Evolutionary conservation across 164 flowering plant species (phyloP).

Genomic region (Platanus orientalis): DNA sequence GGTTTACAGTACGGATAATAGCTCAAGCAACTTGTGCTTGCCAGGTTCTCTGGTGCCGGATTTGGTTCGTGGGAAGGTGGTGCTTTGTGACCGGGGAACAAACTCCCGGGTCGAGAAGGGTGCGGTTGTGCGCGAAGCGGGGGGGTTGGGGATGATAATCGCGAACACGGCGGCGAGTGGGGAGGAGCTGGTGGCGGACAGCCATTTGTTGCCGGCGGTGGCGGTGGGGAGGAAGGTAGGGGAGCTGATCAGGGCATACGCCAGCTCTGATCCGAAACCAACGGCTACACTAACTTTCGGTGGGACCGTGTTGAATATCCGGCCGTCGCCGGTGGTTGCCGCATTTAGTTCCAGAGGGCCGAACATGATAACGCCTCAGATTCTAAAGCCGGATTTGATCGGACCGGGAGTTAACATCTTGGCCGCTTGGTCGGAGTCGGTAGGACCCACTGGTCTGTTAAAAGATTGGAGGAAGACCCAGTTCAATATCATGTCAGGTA

Average conservation of each 20-base stretch:
- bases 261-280: conserved; percentile 28
- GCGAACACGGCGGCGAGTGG: conserved; percentile 63
- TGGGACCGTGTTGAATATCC: conserved; percentile 55
- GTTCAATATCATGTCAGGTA: conserved; percentile 73
- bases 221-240: conserved; percentile 54
- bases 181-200: conserved; percentile 69
- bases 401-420: conserved; percentile 25
- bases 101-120: conserved; percentile 67
- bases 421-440: conserved; percentile 59
- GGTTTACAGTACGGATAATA: conserved; percentile 35
- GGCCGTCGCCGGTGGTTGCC: conserved; percentile 70
- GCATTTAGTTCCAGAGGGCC: conserved; percentile 79
- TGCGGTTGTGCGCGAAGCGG: conserved; percentile 49
- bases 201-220: conserved; percentile 57
- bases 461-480: conserved; percentile 45
- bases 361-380: conserved; percentile 45
- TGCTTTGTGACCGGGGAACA: conserved; percentile 54
- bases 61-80: conserved; percentile 50
- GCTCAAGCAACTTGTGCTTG: conserved; percentile 40
- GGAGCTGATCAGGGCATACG: conserved; percentile 41
- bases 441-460: conserved; percentile 46
- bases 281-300: conserved; percentile 54
- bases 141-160: conserved; percentile 64
- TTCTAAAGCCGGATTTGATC: conserved; percentile 69
- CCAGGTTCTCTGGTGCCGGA: conserved; percentile 50